A percentile compares a stretch with the other conserved stretches of the same genome.
Conservation (phyloP, 192 early-diverging fungal species). For the Coemansia sp. region DNA sequence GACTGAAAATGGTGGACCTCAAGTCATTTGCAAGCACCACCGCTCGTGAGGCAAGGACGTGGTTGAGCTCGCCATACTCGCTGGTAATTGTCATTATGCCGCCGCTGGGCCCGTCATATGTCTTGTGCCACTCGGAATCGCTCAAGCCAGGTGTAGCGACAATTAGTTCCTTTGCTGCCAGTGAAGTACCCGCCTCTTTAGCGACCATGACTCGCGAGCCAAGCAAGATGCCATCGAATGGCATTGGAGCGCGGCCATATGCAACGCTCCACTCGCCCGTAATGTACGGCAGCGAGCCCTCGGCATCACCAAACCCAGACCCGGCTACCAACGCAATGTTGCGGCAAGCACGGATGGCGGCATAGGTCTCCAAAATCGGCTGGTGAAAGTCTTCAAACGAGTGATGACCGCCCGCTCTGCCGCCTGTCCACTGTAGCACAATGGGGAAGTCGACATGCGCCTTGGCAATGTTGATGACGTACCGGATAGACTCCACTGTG, state of each 20-base stretch:
- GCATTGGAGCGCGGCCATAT: constrained; percentile 89
- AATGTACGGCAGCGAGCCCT: constrained; percentile 84
- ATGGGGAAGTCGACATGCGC: constrained; percentile 81
- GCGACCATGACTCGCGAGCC: constrained; percentile 97
- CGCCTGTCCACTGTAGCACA: constrained; percentile 96
- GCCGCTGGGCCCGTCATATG: constrained; percentile 72
- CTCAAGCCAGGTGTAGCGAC: constrained; percentile 75
- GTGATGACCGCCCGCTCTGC: constrained; percentile 95
- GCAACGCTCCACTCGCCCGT: constrained; percentile 86
- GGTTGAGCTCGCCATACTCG: constrained; percentile 92
- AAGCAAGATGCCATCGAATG: constrained; percentile 90
- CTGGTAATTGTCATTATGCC: constrained; percentile 85
- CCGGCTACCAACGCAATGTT: constrained; percentile 90
- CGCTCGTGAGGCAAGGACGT: constrained; percentile 86
- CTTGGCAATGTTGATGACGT: constrained; percentile 82
- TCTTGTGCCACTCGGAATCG: constrained; percentile 81
- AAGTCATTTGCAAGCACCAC: constrained; percentile 77
- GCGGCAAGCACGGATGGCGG: constrained; percentile 64
- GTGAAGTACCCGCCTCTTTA: constrained; percentile 78
- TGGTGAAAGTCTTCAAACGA: constrained; percentile 94
- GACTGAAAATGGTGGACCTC: constrained; percentile 73
- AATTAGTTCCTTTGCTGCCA: constrained; percentile 83
- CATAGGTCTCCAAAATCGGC: constrained; percentile 74
- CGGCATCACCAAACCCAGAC: constrained; percentile 85
- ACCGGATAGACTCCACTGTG: constrained; percentile 69